Evolutionary conservation across 108 stramenopile species (phyloP), one percentile per base, ranked within the genome.

Genomic region (Aureococcus anophagefferens): DNA sequence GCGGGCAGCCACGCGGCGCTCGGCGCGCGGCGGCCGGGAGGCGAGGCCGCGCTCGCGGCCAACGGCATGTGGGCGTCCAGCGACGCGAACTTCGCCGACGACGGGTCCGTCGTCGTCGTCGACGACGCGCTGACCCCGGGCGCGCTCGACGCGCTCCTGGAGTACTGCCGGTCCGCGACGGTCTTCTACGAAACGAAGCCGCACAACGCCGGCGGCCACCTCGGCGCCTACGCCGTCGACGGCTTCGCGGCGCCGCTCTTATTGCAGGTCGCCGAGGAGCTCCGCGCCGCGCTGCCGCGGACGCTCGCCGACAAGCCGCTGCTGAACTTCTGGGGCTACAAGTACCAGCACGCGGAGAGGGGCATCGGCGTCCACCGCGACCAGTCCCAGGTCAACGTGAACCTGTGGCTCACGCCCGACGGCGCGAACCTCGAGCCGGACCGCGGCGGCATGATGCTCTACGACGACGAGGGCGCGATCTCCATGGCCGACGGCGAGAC

Each of bases 301-400:
- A 85, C 88, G 5, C 76, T 90, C 69, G 70, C 66, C 59, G 83
- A 80, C n/a, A 84, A 87, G 64, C 69, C 75, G 18, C 75, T 89
- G 31, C 71, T 69, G 37, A 84, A 90, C 63, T 72, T 88, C 74
- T 90, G 88, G 88, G 84, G 86, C 15, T 85, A 86, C 75, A 85
- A 87, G 59, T 84, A 85, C 69, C 87, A 89, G 71, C 75, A 79
- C 3, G 69, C 84, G 16, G 82, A 76, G 51, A 80, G 76, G 33
- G 88, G 86, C 11, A 89, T 89, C 64, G 85, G 86, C 69, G 63
- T 83, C 0, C 91, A 92, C 77, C 88, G 89, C 15, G 91, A 92
- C 70, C 67, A 87, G 68, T 89, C 91, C 59, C 79, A 84, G 34
- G 85, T 92, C 17, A 90, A 92, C 82, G 77, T 92, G 0, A 90